These are phyloP conservation scores for Alternaria triticina DNA, from an alignment of 2,329 filamentous ascomycete species.

Conservation along the genomic window DNA sequence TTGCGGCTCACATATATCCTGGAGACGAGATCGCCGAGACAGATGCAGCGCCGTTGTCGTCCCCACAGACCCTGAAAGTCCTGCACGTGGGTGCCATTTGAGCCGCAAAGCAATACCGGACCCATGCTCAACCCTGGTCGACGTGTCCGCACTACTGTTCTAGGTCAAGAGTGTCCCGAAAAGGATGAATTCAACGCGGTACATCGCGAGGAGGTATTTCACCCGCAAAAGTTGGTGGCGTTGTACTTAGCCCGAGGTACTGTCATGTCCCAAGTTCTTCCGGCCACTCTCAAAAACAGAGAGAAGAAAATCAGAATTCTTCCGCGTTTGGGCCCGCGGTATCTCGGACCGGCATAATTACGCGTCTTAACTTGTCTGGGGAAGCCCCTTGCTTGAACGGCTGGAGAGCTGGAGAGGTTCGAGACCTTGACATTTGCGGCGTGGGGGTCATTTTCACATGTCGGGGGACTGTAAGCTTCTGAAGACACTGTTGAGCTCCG, in stretches of 20 bases:
- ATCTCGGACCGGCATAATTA: background rate
- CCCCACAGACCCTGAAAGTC: background rate
- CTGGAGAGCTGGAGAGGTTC: background rate
- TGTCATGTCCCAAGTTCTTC: background rate
- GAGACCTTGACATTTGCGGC: background rate
- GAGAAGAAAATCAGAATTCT: background rate
- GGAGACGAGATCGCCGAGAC: background rate
- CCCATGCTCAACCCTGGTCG: background rate
- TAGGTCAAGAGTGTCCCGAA: background rate
- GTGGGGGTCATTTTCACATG: constrained; percentile 6
- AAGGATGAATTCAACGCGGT: background rate
- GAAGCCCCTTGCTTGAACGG: background rate
- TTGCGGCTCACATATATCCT: background rate
- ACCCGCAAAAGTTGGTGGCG: constrained; percentile 3
- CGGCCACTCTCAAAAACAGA: background rate
- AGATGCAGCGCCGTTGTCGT: background rate
- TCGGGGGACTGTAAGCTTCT: background rate
- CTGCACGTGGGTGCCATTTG: background rate
- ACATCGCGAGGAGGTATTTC: constrained; percentile 9
- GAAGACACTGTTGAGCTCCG: background rate
- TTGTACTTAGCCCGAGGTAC: constrained; percentile 19
- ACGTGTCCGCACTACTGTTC: background rate
- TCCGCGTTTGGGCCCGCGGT: background rate
- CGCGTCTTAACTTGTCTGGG: background rate
- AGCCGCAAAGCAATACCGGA: background rate